phyloP scores from a whole-genome alignment of 176 grass and related monocot genomes.

The Microstegium vimineum region DNA sequence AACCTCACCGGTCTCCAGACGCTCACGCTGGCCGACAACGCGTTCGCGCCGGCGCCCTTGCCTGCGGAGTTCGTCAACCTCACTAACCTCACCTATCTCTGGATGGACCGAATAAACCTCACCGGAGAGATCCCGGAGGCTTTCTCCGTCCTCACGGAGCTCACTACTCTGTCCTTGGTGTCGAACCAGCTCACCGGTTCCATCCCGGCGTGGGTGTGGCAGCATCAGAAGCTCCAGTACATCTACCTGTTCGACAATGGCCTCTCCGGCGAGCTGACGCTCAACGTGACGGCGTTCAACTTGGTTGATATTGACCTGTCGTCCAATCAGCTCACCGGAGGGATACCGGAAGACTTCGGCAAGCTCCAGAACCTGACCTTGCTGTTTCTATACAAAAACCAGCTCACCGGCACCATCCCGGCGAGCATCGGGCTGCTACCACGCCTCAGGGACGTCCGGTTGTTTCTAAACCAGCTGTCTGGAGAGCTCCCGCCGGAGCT shows the following conservation, averaged over 20 bases:
- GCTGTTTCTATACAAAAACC: conserved; percentile 51
- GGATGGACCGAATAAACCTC: conserved; percentile 22
- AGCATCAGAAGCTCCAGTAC: conserved; percentile 1
- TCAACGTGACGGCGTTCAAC: background rate
- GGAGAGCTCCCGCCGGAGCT: conserved; percentile 56
- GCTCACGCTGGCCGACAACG: conserved; percentile 43
- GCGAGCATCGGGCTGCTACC: conserved; percentile 46
- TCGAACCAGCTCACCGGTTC: conserved; percentile 33
- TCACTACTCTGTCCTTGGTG: background rate
- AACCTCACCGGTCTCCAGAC: conserved; percentile 7
- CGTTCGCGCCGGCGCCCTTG: conserved; percentile 32
- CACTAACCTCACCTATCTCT: conserved; percentile 45
- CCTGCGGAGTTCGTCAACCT: conserved; percentile 35
- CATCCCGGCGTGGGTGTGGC: conserved; percentile 52
- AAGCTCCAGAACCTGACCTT: conserved; percentile 29
- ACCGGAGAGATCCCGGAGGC: conserved; percentile 52
- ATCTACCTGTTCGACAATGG: conserved; percentile 36
- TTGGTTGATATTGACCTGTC: conserved; percentile 53
- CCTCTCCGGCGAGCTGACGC: conserved; percentile 40
- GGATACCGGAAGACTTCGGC: conserved; percentile 42
- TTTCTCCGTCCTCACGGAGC: conserved; percentile 22
- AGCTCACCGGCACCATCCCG: conserved; percentile 54
- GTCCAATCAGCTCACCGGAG: conserved; percentile 44
- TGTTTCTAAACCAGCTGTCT: conserved; percentile 54
- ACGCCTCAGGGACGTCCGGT: conserved; percentile 22